These are phyloP conservation scores for Tuber brumale DNA, from an alignment of 495 filamentous ascomycete genomes.

Conservation along the genomic window DNA sequence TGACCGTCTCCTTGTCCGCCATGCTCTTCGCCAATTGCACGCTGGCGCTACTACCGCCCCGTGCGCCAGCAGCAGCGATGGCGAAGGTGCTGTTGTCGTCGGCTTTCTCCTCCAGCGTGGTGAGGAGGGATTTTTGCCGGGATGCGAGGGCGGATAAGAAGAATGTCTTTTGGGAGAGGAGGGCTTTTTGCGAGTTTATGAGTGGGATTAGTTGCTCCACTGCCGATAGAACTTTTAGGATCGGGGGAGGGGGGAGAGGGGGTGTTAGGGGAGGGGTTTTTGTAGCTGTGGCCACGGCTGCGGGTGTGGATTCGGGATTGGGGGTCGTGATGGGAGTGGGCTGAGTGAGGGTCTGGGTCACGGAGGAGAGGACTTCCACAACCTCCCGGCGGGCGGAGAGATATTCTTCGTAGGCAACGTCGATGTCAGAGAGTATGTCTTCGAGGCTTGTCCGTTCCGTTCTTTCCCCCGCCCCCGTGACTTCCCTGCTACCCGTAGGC, in stretches of 20 bases:
- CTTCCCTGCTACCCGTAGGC: slow-evolving; percentile 15
- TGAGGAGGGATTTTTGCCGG: slow-evolving; percentile 16
- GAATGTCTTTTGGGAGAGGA: slow-evolving; percentile 29
- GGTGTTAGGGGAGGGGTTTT: slow-evolving; percentile 14
- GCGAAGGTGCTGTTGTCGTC: slow-evolving; percentile 12
- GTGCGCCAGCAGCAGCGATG: slow-evolving; percentile 6
- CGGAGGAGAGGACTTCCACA: slow-evolving; percentile 19
- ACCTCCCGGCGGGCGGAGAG: slow-evolving; percentile 29
- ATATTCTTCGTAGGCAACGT: slow-evolving; percentile 27
- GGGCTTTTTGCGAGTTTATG: slow-evolving; percentile 27
- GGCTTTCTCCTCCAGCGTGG: slow-evolving; percentile 16
- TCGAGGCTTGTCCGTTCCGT: slow-evolving; percentile 13
- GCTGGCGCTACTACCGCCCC: neutral
- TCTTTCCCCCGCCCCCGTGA: neutral
- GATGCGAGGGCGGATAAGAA: slow-evolving; percentile 21
- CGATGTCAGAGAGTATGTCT: slow-evolving; percentile 15
- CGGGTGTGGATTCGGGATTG: neutral
- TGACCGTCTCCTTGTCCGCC: neutral
- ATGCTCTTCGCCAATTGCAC: neutral
- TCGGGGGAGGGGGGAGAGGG: slow-evolving; percentile 21
- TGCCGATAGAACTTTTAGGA: slow-evolving; percentile 30
- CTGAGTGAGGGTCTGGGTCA: slow-evolving; percentile 17
- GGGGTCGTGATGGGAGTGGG: neutral
- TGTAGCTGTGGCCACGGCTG: neutral
- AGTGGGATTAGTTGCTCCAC: slow-evolving; percentile 37